Base-by-base conservation (phyloP, 2,329 filamentous ascomycete species). In the Penicillium sp. region DNA sequence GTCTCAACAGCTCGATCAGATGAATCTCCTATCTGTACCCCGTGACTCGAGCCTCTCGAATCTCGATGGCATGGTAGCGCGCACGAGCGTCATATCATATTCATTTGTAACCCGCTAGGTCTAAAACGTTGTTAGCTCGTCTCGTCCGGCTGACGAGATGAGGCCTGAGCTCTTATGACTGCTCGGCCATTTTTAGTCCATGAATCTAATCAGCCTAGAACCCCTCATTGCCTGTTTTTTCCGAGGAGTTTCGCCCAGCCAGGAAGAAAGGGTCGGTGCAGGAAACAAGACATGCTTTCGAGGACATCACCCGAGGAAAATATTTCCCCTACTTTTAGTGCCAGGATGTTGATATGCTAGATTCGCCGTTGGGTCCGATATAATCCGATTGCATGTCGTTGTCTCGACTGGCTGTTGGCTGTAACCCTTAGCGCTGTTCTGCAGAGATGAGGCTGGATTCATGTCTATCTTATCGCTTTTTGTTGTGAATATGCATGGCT, bases 81-180 rank as follows among this genome's bases (percentile, higher is more conserved):
- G 61, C 59, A 61, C 53, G 62, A 60, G 58, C 60, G 12, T 33
- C 30, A 33, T 33, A 61, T 58, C 38, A 62, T 65, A 28, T 53
- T 58, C 54, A 56, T 60, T 37, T 28, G 57, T 49, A 54, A 61
- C 37, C 47, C 26, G 58, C 64, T 68, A 67, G 59, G n/a, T 59
- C 62, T 28, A 54, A 61, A 55, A 44, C 19, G 57, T 65, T 59
- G 35, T 28, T 63, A 67, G 56, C 33, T 45, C 50, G 30, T 57
- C 42, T 56, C 44, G 47, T 64, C 54, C 58, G 64, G 53, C 62
- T 66, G 64, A 67, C 59, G 65, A 62, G 57, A 63, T 65, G 65
- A 53, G 64, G 66, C 54, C 66, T 65, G 66, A 64, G 64, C 64
- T 50, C 62, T 37, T 17, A 57, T 24, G 17, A 12, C 22, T 56